These are phyloP conservation scores for Taxillus chinensis DNA, from an alignment of 164 flowering plant genomes.

Conservation along the genomic window DNA sequence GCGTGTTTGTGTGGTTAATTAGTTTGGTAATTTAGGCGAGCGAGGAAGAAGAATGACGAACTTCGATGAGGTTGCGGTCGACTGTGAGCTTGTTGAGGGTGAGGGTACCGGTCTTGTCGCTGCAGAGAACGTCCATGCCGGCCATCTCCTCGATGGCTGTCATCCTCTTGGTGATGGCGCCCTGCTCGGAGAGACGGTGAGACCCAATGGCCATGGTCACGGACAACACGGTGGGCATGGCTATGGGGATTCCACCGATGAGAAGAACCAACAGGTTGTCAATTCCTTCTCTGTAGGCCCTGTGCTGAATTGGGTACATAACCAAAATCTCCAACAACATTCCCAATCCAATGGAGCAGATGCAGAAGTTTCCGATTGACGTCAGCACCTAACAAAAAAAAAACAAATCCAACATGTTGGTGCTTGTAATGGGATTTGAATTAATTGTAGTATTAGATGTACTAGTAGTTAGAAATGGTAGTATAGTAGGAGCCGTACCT, in stretches of 20 bases:
- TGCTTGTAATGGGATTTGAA: too few species aligned
- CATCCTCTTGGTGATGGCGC: conserved; percentile 98
- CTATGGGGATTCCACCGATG: conserved; percentile 95
- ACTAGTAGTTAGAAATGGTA: background rate
- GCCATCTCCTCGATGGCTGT: conserved; percentile 99
- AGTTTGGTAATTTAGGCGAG: too few species aligned
- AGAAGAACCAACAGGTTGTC: conserved; percentile 77
- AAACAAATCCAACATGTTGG: too few species aligned
- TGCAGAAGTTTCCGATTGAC: conserved; percentile 88
- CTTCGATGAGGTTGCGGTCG: conserved; percentile 40
- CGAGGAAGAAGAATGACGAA: too few species aligned
- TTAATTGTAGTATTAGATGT: too few species aligned
- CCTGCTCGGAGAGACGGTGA: conserved; percentile 75
- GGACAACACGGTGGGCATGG: conserved; percentile 92
- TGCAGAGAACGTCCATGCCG: conserved; percentile 92
- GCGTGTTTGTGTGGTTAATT: too few species aligned
- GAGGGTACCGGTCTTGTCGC: conserved; percentile 94
- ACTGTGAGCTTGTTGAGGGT: conserved; percentile 90
- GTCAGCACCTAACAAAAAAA: conserved; percentile 50
- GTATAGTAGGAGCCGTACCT: conserved; percentile 26
- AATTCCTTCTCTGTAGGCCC: conserved; percentile 71
- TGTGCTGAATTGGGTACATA: conserved; percentile 67
- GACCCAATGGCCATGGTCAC: conserved; percentile 98
- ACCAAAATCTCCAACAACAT: conserved; percentile 68
- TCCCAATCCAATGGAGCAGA: conserved; percentile 70